phyloP scores from a whole-genome alignment of 345 rosid genomes.

The Euclidium syriacum region DNA sequence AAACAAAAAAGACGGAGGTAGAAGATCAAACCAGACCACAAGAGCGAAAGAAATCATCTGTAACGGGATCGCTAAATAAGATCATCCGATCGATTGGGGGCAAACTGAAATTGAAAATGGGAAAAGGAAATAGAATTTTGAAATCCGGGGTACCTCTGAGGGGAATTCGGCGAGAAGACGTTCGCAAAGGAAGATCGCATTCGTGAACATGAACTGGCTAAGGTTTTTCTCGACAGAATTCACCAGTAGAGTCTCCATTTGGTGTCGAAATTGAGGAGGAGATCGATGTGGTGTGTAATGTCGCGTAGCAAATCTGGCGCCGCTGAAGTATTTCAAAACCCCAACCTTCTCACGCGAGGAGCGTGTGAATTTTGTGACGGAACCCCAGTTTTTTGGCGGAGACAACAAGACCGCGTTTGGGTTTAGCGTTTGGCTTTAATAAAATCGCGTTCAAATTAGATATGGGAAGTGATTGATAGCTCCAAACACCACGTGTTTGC shows the following conservation, averaged over 20 bases:
- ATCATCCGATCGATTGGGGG: not conserved
- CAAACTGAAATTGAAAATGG: not conserved
- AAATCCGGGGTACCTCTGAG: conserved; percentile 62
- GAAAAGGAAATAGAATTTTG: not conserved
- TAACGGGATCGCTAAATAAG: not conserved
- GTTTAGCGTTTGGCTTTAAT: not conserved
- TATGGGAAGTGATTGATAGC: too few relatives aligned
- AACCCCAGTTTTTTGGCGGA: too few relatives aligned
- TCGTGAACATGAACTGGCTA: conserved; percentile 57
- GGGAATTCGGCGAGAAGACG: conserved; percentile 89
- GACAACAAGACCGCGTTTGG: not conserved
- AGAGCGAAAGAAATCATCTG: not conserved
- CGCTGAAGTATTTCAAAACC: conserved; percentile 30
- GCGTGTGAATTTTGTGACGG: conserved; percentile 4
- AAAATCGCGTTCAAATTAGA: not conserved
- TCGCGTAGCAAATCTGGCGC: conserved; percentile 28
- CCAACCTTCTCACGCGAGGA: conserved; percentile 12
- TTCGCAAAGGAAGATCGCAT: conserved; percentile 84
- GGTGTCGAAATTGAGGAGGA: not conserved
- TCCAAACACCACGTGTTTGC: too few relatives aligned
- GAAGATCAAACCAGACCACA: not conserved
- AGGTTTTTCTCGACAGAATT: conserved; percentile 56
- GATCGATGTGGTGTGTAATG: not conserved
- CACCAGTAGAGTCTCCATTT: conserved; percentile 32
- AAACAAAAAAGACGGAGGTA: not conserved